These are phyloP conservation scores for Bretschneidera sinensis DNA, from an alignment of 345 rosid species.

Conservation along the genomic window DNA sequence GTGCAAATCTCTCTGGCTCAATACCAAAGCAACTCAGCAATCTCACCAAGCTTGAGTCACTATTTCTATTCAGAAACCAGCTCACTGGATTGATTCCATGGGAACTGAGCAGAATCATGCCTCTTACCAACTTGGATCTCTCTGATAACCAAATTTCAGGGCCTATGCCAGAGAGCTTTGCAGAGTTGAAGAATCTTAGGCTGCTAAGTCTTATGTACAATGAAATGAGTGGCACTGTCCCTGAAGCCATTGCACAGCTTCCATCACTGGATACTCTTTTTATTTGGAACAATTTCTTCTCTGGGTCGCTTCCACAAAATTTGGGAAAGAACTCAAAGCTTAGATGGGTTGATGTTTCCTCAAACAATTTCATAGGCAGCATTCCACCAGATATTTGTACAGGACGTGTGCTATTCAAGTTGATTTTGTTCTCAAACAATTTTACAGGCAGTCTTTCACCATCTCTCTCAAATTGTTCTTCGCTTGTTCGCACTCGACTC, in stretches of 20 bases:
- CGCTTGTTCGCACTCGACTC: conserved; percentile 72
- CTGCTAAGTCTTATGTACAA: conserved; percentile 82
- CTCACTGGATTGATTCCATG: conserved; percentile 58
- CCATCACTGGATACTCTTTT: conserved; percentile 76
- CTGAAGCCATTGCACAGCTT: conserved; percentile 65
- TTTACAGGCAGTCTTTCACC: conserved; percentile 62
- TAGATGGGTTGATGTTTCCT: conserved; percentile 84
- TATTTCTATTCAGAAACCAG: conserved; percentile 82
- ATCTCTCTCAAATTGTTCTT: conserved; percentile 68
- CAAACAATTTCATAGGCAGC: conserved; percentile 65
- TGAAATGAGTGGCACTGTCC: conserved; percentile 77
- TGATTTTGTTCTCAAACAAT: conserved; percentile 76
- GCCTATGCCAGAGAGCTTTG: conserved; percentile 69
- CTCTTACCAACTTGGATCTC: conserved; percentile 75
- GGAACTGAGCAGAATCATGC: conserved; percentile 52
- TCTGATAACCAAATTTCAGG: conserved; percentile 78
- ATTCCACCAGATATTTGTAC: conserved; percentile 80
- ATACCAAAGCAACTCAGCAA: conserved; percentile 69
- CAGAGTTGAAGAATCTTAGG: conserved; percentile 61
- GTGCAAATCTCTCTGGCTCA: conserved; percentile 71
- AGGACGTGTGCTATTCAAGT: conserved; percentile 59
- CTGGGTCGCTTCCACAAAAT: conserved; percentile 71
- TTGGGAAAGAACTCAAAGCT: conserved; percentile 77
- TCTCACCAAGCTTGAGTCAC: conserved; percentile 73
- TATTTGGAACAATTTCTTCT: conserved; percentile 80